Percentiles rank a stretch among this genome's conserved stretches.
Evolutionary conservation across 352 stramenopile species (phyloP).

Genomic region (Peronosclerospora sorghi): DNA sequence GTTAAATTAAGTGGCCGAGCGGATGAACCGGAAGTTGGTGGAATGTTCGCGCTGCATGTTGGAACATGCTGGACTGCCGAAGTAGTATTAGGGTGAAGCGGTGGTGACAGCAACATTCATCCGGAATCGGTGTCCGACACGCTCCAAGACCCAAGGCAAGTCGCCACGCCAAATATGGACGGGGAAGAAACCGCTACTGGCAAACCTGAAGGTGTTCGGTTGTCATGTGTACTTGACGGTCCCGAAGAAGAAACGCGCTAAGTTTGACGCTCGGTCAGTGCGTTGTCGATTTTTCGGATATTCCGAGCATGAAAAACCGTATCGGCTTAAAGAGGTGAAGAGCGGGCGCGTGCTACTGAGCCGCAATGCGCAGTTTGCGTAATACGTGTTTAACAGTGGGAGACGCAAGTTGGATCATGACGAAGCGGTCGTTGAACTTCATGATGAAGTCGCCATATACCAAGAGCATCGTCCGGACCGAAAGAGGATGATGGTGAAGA

Average conservation of each 20-base stretch:
- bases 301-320: neutral
- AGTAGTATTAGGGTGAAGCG: too few species aligned
- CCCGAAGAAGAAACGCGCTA: neutral
- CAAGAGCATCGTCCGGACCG: neutral
- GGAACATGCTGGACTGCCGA: constrained; percentile 3
- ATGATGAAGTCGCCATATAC: neutral
- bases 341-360: neutral
- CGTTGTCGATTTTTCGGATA: constrained; percentile 1
- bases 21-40: constrained; percentile 4
- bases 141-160: neutral
- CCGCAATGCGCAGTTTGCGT: neutral
- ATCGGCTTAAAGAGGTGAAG: too few species aligned
- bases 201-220: constrained; percentile 1
- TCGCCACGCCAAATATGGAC: neutral
- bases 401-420: neutral
- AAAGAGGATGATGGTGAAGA: neutral
- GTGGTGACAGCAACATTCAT: constrained; percentile 4
- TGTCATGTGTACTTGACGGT: neutral
- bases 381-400: neutral
- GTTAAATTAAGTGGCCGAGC: constrained; percentile 5
- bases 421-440: too few species aligned
- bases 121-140: constrained; percentile 1
- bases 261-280: too few species aligned
- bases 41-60: too few species aligned
- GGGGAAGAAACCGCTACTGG: neutral